phyloP scores from a whole-genome alignment of 2,329 filamentous ascomycete species.

The Aspergillus quadricinctus region DNA sequence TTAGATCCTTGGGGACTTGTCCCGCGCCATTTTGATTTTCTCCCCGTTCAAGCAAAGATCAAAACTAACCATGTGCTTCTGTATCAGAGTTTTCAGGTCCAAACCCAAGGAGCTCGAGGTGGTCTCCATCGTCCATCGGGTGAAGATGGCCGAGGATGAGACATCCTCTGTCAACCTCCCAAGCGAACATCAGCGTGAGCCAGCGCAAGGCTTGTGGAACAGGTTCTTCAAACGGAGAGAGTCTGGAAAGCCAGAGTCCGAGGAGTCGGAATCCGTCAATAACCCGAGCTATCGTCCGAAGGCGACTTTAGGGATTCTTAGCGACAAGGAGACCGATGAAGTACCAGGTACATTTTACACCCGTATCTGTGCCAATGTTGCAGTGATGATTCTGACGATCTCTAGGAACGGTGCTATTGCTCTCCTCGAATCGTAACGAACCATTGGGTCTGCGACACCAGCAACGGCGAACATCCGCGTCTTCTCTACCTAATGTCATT shows the following conservation, averaged over 20 bases:
- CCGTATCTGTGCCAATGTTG: not conserved
- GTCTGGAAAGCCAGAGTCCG: constrained; percentile 1
- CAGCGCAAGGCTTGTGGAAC: constrained; percentile 17
- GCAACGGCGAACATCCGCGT: constrained; percentile 56
- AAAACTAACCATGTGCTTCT: not conserved
- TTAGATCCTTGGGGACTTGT: not conserved
- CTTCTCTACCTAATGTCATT: constrained; percentile 48
- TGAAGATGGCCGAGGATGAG: not conserved
- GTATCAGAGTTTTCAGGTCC: not conserved
- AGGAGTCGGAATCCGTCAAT: constrained; percentile 8
- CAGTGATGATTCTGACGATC: not conserved
- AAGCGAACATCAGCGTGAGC: not conserved
- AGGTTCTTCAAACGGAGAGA: constrained; percentile 12
- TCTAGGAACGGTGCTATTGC: constrained; percentile 57
- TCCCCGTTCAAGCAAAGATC: not conserved
- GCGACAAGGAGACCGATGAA: constrained; percentile 75
- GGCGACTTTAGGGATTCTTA: constrained; percentile 73
- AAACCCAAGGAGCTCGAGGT: not conserved
- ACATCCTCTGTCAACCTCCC: not conserved
- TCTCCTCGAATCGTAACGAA: constrained; percentile 59
- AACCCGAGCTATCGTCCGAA: constrained; percentile 33
- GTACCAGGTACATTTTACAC: constrained; percentile 64
- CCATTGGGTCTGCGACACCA: constrained; percentile 59
- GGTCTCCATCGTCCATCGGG: not conserved
- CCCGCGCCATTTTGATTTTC: not conserved